A percentile compares a stretch with the other conserved stretches of the same genome.
Conservation (phyloP, 164 flowering plant genomes). For the Liriodendron chinense region DNA sequence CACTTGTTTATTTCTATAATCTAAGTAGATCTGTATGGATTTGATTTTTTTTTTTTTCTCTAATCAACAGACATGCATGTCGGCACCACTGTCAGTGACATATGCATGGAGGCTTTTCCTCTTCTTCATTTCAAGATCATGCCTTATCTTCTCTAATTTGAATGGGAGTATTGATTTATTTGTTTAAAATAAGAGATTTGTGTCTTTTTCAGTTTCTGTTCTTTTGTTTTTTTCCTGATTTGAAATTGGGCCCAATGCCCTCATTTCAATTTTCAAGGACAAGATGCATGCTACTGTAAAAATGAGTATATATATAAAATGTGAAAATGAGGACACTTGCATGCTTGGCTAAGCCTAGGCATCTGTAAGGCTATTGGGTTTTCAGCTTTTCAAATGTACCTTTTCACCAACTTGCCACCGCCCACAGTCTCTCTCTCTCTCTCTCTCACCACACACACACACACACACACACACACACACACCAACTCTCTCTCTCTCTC, state of each 20-base stretch:
- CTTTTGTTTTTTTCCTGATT: neutral
- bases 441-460: neutral
- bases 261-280: neutral
- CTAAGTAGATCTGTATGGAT: too few relatives aligned
- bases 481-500: constrained; percentile 2
- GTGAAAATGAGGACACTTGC: neutral
- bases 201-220: neutral
- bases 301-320: neutral
- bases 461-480: too few relatives aligned
- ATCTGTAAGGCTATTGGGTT: neutral
- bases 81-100: neutral
- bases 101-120: neutral
- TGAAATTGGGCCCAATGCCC: neutral
- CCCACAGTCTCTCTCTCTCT: neutral
- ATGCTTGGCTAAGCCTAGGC: neutral
- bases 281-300: neutral
- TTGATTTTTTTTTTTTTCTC: too few relatives aligned
- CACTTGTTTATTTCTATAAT: neutral
- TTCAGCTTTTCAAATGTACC: neutral
- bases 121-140: neutral
- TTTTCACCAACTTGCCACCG: neutral
- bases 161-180: neutral
- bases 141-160: neutral
- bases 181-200: neutral
- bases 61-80: neutral